Percentiles rank a stretch among this genome's conserved stretches.
Conservation (phyloP, 169 alveolate species). For the Pseudocohnilembus persalinus region DNA sequence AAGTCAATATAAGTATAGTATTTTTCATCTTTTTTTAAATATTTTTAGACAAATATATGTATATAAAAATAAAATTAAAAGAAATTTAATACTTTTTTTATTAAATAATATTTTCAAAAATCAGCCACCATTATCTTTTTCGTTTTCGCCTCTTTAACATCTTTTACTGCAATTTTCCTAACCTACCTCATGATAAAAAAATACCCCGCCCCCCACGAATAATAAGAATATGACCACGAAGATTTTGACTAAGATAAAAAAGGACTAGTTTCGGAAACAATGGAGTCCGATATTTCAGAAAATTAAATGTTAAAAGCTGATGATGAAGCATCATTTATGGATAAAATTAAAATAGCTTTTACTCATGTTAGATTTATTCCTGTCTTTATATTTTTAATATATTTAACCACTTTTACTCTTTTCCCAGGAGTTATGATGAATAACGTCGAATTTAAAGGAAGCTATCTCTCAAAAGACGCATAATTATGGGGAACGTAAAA, state of each 20-base stretch:
- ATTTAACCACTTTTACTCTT: not conserved
- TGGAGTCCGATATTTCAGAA: not conserved
- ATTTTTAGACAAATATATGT: not conserved
- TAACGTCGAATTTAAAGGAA: not conserved
- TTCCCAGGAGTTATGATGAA: not conserved
- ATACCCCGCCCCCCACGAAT: not conserved
- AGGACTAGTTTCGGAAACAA: no score
- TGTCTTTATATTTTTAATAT: no score
- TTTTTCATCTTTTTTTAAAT: conserved; percentile 2
- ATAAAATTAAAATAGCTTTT: not conserved
- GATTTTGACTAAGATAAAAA: not conserved
- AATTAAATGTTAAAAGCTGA: not conserved
- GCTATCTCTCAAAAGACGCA: not conserved
- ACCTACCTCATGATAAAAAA: no score
- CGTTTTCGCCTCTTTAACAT: not conserved
- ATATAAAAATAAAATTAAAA: no score
- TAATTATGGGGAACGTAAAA: not conserved
- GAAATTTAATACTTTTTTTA: not conserved
- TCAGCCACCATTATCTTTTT: not conserved
- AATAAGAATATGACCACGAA: not conserved
- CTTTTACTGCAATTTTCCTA: not conserved
- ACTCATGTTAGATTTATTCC: not conserved
- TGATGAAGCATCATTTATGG: not conserved
- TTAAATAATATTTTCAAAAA: no score
- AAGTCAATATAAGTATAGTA: not conserved